phyloP scores from a whole-genome alignment of 1,284 basidiomycete species.

The Ganoderma sinense region DNA sequence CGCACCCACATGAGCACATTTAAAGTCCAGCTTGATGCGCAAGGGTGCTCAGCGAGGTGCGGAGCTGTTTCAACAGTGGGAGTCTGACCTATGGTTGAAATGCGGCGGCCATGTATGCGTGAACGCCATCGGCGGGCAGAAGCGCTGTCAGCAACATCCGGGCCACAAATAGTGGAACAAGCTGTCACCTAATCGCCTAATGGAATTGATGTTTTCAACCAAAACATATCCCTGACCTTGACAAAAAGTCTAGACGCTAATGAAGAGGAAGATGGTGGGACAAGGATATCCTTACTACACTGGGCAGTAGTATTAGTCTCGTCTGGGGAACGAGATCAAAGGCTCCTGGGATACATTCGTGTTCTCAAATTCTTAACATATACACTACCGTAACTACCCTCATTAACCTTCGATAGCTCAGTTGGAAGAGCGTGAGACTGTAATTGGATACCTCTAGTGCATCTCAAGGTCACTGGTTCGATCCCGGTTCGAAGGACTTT shows the following conservation, averaged over 20 bases:
- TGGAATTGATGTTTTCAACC: too few species aligned
- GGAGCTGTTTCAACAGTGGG: not conserved
- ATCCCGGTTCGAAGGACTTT: conserved; percentile 9
- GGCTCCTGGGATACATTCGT: too few species aligned
- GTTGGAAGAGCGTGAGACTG: conserved; percentile 11
- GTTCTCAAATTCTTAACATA: not conserved
- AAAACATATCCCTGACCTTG: too few species aligned
- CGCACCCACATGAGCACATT: not conserved
- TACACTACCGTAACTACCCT: too few species aligned
- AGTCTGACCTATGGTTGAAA: not conserved
- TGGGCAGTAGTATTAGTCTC: too few species aligned
- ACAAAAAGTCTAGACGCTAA: not conserved
- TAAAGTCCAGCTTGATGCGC: not conserved
- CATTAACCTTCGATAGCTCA: conserved; percentile 7
- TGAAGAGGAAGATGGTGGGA: too few species aligned
- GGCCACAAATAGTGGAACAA: too few species aligned
- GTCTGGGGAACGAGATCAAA: too few species aligned
- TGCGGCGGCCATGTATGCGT: not conserved
- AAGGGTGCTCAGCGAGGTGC: not conserved
- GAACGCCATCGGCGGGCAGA: too few species aligned
- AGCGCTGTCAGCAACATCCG: too few species aligned
- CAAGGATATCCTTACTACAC: too few species aligned
- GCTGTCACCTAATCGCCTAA: too few species aligned
- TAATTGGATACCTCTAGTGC: not conserved
- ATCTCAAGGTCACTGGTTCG: conserved; percentile 10